These are phyloP conservation scores for Ustilago loliicola DNA, from an alignment of 1,284 basidiomycete species.

Conservation along the genomic window DNA sequence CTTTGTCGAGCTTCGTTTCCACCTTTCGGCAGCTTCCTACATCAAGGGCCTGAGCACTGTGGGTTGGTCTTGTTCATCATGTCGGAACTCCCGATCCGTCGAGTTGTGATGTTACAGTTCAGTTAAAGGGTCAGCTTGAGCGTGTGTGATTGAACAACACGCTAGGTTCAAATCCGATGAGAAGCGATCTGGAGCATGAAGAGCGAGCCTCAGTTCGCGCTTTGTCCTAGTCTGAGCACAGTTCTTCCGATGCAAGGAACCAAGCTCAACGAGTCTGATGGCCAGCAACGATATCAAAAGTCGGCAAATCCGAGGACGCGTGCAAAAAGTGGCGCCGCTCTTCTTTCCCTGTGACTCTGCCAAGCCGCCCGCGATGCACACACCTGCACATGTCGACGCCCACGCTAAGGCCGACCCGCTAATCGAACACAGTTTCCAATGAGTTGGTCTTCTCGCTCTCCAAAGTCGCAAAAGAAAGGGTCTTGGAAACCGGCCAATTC, in stretches of 20 bases:
- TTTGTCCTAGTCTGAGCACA: too few species aligned
- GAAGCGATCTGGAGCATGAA: too few species aligned
- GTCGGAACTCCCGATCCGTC: neutral
- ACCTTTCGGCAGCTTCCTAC: neutral
- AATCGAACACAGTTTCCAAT: too few species aligned
- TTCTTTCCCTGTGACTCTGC: neutral
- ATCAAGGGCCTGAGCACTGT: neutral
- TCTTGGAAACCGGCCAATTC: neutral
- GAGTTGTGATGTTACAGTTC: too few species aligned
- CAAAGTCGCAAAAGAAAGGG: neutral
- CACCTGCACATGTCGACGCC: slow-evolving; percentile 9
- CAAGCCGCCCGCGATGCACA: neutral
- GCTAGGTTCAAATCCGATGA: too few species aligned
- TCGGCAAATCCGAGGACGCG: neutral
- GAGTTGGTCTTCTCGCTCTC: neutral
- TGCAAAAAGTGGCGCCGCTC: neutral
- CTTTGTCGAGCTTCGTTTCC: neutral
- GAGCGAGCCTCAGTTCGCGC: neutral
- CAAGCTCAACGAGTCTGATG: neutral
- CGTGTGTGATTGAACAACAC: too few species aligned
- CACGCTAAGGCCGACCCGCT: neutral
- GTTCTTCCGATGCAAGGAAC: neutral
- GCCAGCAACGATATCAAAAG: neutral
- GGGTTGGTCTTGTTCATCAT: neutral
- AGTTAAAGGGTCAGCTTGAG: too few species aligned